Evolutionary conservation across 169 alveolate genomes (phyloP).

Genomic region (Eimeria necatrix): DNA sequence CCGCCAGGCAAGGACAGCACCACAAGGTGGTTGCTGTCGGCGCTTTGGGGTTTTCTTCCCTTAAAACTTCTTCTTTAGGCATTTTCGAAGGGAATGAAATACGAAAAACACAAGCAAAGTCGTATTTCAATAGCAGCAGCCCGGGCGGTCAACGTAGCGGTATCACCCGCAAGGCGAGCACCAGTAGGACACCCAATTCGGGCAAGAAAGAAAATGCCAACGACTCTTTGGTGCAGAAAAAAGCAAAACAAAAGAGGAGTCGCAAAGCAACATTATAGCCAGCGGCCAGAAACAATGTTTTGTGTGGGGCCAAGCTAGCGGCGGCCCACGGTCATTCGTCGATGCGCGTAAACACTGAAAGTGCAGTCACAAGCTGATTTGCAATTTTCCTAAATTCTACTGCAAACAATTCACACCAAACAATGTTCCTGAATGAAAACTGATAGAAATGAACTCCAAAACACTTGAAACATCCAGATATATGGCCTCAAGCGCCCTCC

Average conservation of each 20-base stretch:
- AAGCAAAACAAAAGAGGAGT: background rate
- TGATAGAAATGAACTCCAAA: background rate
- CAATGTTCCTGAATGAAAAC: background rate
- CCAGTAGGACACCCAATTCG: no score
- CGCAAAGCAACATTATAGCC: background rate
- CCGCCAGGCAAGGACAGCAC: constrained; percentile 56
- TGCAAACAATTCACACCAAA: background rate
- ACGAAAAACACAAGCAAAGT: background rate
- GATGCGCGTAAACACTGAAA: background rate
- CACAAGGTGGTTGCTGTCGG: constrained; percentile 73
- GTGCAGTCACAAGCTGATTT: background rate
- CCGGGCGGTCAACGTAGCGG: no score
- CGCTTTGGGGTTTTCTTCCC: constrained; percentile 24
- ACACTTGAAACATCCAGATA: background rate
- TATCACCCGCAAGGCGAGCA: no score
- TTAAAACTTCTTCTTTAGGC: background rate
- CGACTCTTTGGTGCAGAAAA: background rate
- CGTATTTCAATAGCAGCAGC: background rate
- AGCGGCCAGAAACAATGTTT: background rate
- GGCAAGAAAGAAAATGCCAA: background rate
- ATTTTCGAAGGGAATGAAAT: background rate
- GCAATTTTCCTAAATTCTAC: background rate
- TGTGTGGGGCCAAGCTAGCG: constrained; percentile 67
- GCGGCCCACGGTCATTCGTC: background rate
- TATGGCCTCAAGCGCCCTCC: no score